phyloP scores from a whole-genome alignment of 2,329 filamentous ascomycete species.

The Nothopassalora personata region DNA sequence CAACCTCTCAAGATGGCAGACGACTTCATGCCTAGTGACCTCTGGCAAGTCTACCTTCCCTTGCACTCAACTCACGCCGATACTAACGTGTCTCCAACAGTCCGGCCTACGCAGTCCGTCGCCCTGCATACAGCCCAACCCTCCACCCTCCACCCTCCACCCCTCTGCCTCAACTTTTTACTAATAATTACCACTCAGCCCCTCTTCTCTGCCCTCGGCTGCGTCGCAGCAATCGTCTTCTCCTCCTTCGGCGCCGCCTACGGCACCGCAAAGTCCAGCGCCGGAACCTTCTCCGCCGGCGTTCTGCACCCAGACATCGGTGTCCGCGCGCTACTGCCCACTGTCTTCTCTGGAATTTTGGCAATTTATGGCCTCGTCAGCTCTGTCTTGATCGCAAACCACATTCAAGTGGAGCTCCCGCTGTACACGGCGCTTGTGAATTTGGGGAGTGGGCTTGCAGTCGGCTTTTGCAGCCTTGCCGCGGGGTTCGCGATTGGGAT shows the following conservation, averaged over 20 bases:
- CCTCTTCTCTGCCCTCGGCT: slow-evolving; percentile 18
- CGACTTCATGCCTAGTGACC: slow-evolving; percentile 1
- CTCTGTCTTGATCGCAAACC: slow-evolving; percentile 13
- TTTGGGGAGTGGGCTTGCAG: slow-evolving; percentile 12
- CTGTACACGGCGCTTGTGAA: slow-evolving; percentile 14
- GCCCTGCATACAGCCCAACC: not conserved
- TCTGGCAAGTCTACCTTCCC: not conserved
- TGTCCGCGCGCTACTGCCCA: slow-evolving; percentile 11
- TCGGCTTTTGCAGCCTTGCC: slow-evolving; percentile 11
- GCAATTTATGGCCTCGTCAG: slow-evolving; percentile 16
- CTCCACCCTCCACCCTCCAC: not conserved
- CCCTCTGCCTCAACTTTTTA: not conserved
- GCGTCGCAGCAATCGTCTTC: slow-evolving; percentile 17
- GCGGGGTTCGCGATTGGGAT: slow-evolving; percentile 17
- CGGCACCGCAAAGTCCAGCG: slow-evolving; percentile 15
- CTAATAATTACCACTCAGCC: slow-evolving; percentile 3
- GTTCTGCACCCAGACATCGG: slow-evolving; percentile 15
- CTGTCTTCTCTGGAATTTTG: slow-evolving; percentile 15
- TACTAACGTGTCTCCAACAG: not conserved
- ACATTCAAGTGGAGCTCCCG: slow-evolving; percentile 8
- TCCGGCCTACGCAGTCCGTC: slow-evolving; percentile 1
- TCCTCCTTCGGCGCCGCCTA: slow-evolving; percentile 17
- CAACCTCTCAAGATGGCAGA: not conserved
- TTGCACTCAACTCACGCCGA: not conserved
- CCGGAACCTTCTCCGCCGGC: slow-evolving; percentile 11